Evolutionary conservation across 2,329 filamentous ascomycete genomes (phyloP), one percentile per base, ranked within the genome.

Genomic region (Colletotrichum sansevieriae): DNA sequence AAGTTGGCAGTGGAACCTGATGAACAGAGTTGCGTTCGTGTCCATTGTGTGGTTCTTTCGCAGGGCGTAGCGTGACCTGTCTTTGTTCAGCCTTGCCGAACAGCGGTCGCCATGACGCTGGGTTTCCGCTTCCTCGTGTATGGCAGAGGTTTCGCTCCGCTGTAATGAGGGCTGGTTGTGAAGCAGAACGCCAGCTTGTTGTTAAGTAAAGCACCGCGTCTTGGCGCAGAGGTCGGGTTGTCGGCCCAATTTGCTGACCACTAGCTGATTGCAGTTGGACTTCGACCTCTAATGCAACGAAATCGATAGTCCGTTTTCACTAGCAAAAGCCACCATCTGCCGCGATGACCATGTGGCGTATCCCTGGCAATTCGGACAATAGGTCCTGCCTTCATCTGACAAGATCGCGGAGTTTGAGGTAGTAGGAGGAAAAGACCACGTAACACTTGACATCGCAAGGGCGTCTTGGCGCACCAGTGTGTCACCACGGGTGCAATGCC

Each of bases 321-420:
- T 68, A 68, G 65, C 46, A 63, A 22, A 49, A 68, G 64, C 63
- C 67, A 70, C 64, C n/a, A 5, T 67, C n/a, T 58, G 67, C 29
- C 52, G 64, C 67, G 33, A 63, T 54, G 57, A 58, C 57, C 57
- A 43, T 15, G 9, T 8, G 46, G 57, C n/a, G 33, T 43, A 9
- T 33, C 15, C 46, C 57, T 63, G 51, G 25, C 44, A 57, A 43
- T 54, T 8, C 54, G 18, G 7, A 33, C 3, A 11, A 18, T 9
- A 20, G 43, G 43, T 29, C 18, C 18, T n/a, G 13, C 8, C 44
- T 46, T 49, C 35, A n/a, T 25, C 49, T 51, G 58, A 43, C 33
- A 63, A 49, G n/a, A 37, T 46, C 47, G 25, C 37, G 22, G n/a
- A 13, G 20, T 22, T 22, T 8, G 11, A n/a, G n/a, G 12, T 12